These are phyloP conservation scores for Pseudocercospora macadamiae DNA, from an alignment of 2,329 filamentous ascomycete species.

Conservation along the genomic window DNA sequence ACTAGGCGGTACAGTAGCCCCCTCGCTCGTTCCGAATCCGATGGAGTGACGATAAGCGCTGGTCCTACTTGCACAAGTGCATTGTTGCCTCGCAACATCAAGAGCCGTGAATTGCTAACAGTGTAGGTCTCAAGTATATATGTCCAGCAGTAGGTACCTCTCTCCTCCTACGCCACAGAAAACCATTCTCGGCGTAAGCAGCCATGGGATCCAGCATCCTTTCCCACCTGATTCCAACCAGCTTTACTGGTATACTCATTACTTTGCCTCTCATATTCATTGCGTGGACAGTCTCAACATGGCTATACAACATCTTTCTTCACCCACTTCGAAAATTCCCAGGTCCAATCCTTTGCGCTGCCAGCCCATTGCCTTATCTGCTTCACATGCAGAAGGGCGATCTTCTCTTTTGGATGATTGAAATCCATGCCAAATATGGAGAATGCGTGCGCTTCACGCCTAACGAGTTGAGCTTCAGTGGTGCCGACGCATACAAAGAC, in stretches of 20 bases:
- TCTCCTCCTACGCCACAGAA: too few species aligned
- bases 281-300: not conserved
- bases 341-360: constrained; percentile 3
- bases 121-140: too few species aligned
- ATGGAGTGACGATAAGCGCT: too few species aligned
- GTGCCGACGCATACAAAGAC: constrained; percentile 46
- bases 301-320: constrained; percentile 5
- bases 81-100: too few species aligned
- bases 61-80: too few species aligned
- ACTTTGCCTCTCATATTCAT: not conserved
- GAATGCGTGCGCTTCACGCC: constrained; percentile 53
- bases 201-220: not conserved
- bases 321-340: constrained; percentile 13
- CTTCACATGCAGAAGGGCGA: constrained; percentile 8
- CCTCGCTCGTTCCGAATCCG: too few species aligned
- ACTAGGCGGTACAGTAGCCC: too few species aligned
- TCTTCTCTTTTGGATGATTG: constrained; percentile 2
- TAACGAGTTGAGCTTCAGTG: constrained; percentile 49
- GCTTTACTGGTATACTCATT: not conserved
- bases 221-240: not conserved
- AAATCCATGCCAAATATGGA: constrained; percentile 42
- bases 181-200: too few species aligned
- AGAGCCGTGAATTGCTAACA: too few species aligned
- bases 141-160: too few species aligned
- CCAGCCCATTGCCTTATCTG: constrained; percentile 10